Base-by-base conservation (phyloP, 768 basidiomycete species). In the Kwoniella sp. region DNA sequence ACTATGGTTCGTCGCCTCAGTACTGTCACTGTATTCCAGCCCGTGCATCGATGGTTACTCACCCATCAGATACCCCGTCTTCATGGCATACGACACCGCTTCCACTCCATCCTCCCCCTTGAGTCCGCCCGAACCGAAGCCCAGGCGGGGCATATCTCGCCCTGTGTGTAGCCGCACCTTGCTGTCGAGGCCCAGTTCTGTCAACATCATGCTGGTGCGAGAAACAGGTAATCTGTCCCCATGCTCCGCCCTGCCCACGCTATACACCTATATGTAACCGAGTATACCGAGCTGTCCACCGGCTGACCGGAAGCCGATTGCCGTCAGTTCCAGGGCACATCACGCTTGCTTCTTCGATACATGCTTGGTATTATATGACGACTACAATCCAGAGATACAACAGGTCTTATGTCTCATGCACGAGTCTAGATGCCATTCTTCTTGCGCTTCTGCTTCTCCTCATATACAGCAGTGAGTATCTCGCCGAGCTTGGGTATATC, bases 401-500 rank as follows among this genome's bases (percentile, higher is more conserved):
- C 11, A 27, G 0, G 14, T 32, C 14, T 33, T 34, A 14, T 34
- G 31, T 20, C 12, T n/a, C n/a, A n/a, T 34, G 36, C 36, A 46
- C 3, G 23, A 22, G 23, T 38, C 3, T 14, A 38, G 9, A 38
- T 38, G 22, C n/a, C 17, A 8, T 20, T 19, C 11, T n/a, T 2
- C 44, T 12, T 45, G 6, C 15, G 11, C 47, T 31, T 17, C 10
- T 36, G 46, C 4, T 26, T 36, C n/a, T 39, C 19, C 28, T 14
- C 20, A 23, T 40, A 11, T 29, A n/a, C 25, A 41, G 20, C 12
- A 4, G 33, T 8, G 8, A 50, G 38, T 5, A 40, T 39, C 29
- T 33, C 33, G 33, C 29, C 47, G 15, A 63, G 32, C 39, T 46
- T 50, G 19, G 56, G 53, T 25, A 65, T 56, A 50, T 65, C 50